A percentile compares a stretch with the other conserved stretches of the same genome.
Conservation (phyloP, 23 red algal genomes). For the Pyropia yezoensis region DNA sequence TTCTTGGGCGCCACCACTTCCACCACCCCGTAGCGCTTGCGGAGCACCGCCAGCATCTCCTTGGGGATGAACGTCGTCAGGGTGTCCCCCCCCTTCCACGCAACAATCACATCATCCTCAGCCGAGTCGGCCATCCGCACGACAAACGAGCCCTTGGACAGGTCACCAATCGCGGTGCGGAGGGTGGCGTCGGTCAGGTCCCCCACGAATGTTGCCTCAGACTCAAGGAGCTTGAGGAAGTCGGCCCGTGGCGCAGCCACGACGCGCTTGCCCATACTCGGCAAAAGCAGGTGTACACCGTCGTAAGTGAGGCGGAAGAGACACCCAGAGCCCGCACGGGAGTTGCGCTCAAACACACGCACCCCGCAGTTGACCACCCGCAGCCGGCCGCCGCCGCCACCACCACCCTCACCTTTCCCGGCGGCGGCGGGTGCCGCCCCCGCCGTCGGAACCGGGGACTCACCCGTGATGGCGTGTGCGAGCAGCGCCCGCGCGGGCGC, state of each 20-base stretch:
- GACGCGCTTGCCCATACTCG: conserved; percentile 5
- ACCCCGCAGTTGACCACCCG: conserved; percentile 61
- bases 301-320: conserved; percentile 13
- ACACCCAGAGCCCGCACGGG: conserved; percentile 21
- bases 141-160: neutral
- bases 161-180: neutral
- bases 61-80: conserved; percentile 1
- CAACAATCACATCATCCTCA: neutral
- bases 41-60: neutral
- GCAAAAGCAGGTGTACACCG: neutral
- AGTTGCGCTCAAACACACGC: conserved; percentile 39
- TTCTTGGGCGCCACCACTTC: neutral
- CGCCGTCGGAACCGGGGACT: conserved; percentile 6
- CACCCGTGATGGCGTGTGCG: conserved; percentile 21
- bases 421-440: neutral
- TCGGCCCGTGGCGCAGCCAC: neutral
- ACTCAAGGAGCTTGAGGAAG: neutral
- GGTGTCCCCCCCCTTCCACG: conserved; percentile 1
- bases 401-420: conserved; percentile 13
- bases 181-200: neutral
- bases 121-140: neutral
- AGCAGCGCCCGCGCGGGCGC: conserved; percentile 33
- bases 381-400: conserved; percentile 6
- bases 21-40: neutral
- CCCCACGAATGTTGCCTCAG: neutral